phyloP scores from a whole-genome alignment of 73 alveolate species.

The Effrenium voratum region DNA sequence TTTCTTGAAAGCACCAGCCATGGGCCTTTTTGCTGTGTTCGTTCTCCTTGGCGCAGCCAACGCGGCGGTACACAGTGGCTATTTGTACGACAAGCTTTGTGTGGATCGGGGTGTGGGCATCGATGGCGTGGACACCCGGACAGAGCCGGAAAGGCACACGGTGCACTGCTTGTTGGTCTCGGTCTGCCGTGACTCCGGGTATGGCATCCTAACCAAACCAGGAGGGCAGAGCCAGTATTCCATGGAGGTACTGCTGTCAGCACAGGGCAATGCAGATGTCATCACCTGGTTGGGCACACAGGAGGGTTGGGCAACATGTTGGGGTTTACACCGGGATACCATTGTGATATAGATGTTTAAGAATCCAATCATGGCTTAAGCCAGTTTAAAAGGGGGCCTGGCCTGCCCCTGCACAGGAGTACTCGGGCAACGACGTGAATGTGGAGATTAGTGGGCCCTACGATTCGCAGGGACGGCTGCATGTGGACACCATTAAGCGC shows the following conservation, averaged over 20 bases:
- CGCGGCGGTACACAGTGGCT: conserved; percentile 16
- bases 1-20: neutral
- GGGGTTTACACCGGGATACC: too few species aligned
- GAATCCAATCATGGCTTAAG: neutral
- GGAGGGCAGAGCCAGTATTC: conserved; percentile 25
- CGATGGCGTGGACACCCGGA: conserved; percentile 62
- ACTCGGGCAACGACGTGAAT: conserved; percentile 41
- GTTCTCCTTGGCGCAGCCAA: neutral
- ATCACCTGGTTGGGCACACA: conserved; percentile 61
- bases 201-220: conserved; percentile 42
- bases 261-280: conserved; percentile 39
- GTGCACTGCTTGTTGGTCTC: conserved; percentile 47
- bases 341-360: too few species aligned
- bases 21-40: neutral
- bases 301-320: too few species aligned
- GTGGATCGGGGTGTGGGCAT: conserved; percentile 71
- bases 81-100: conserved; percentile 40
- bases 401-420: neutral
- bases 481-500: conserved; percentile 62
- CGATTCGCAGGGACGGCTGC: conserved; percentile 60
- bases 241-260: conserved; percentile 32
- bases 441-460: conserved; percentile 35
- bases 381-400: too few species aligned
- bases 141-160: conserved; percentile 12
- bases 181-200: conserved; percentile 28